Conservation (phyloP, 2,329 filamentous ascomycete genomes). For the Helminthosporium solani region DNA sequence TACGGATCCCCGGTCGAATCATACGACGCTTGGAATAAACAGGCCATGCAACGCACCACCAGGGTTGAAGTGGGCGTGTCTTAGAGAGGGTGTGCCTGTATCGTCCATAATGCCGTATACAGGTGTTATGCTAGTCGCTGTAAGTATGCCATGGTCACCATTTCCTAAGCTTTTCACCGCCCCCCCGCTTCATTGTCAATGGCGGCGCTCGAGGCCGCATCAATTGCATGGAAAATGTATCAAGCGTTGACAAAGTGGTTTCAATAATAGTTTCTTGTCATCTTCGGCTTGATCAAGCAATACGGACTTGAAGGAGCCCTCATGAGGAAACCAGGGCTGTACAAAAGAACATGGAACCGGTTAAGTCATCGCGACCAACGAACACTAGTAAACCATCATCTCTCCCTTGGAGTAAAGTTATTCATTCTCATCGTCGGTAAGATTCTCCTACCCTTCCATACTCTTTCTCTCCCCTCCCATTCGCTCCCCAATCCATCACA, state of each 20-base stretch:
- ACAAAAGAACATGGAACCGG: conserved; percentile 1
- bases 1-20: not conserved
- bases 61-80: conserved; percentile 1
- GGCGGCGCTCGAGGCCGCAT: too few relatives aligned
- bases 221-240: too few relatives aligned
- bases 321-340: not conserved
- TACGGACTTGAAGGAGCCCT: conserved; percentile 1
- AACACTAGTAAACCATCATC: conserved; percentile 5
- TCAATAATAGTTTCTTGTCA: conserved; percentile 1
- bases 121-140: conserved; percentile 1
- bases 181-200: too few relatives aligned
- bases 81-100: not conserved
- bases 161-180: too few relatives aligned
- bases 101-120: not conserved
- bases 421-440: conserved; percentile 2
- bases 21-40: not conserved
- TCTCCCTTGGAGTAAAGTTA: conserved; percentile 1
- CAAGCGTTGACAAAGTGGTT: too few relatives aligned
- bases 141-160: not conserved
- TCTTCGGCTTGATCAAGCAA: conserved; percentile 1
- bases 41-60: not conserved
- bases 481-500: not conserved
- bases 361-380: conserved; percentile 1
- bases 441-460: not conserved
- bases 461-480: not conserved